phyloP scores from a whole-genome alignment of 192 early-diverging fungal species.

The Pilobolus umbonatus region DNA sequence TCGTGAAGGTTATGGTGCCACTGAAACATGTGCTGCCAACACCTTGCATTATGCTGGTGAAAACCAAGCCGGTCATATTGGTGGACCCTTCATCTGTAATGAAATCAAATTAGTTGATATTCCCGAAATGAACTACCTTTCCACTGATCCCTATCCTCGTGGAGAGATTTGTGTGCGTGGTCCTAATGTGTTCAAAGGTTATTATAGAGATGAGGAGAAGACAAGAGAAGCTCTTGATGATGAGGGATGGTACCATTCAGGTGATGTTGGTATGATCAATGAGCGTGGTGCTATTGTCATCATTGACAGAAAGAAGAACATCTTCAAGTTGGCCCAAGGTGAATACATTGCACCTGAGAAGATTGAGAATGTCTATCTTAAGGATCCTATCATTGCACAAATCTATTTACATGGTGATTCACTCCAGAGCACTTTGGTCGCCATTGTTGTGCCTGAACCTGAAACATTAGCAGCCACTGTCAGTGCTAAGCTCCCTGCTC shows the following conservation, averaged over 20 bases:
- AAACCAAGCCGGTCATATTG: constrained; percentile 71
- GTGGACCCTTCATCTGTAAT: constrained; percentile 56
- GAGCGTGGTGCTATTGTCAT: constrained; percentile 63
- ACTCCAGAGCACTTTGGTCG: constrained; percentile 66
- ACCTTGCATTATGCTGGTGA: constrained; percentile 55
- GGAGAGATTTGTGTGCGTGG: constrained; percentile 90
- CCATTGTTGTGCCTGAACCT: constrained; percentile 70
- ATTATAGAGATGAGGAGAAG: constrained; percentile 72
- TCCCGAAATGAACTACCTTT: constrained; percentile 81
- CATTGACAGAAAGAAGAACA: constrained; percentile 81
- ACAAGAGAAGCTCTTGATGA: constrained; percentile 68
- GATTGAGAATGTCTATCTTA: constrained; percentile 65
- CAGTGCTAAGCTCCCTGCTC: constrained; percentile 39
- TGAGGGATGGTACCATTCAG: constrained; percentile 87
- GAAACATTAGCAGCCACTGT: constrained; percentile 41
- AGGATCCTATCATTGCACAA: constrained; percentile 62
- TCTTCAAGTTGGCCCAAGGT: constrained; percentile 58
- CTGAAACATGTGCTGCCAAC: constrained; percentile 64
- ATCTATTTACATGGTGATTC: constrained; percentile 79
- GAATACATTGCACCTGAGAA: constrained; percentile 84
- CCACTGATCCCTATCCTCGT: constrained; percentile 77
- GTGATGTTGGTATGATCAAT: constrained; percentile 78
- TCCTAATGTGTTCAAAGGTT: constrained; percentile 65
- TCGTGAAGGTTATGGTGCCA: constrained; percentile 86
- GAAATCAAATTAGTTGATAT: constrained; percentile 90